Conservation (phyloP, 176 grass and related monocot genomes). For the bread wheat (Triticum aestivum) region DNA sequence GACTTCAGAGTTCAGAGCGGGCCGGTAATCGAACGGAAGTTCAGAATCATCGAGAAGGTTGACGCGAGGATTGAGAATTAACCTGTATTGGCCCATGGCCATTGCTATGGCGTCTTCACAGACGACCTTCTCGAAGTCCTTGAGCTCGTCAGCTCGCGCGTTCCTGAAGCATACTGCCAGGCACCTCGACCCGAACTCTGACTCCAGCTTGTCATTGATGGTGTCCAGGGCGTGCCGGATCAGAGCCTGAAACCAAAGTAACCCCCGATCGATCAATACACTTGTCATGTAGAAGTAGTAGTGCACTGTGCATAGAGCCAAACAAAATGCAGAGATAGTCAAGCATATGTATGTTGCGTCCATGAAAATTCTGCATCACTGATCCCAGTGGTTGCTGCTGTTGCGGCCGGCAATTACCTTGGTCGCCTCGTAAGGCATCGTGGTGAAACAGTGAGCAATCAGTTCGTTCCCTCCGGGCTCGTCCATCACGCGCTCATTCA, state of each 20-base stretch:
- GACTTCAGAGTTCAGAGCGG: too few species aligned
- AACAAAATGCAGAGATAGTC: neutral
- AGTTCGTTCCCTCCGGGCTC: neutral
- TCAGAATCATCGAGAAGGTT: neutral
- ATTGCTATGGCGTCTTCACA: neutral
- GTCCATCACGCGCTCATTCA: neutral
- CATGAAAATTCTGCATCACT: neutral
- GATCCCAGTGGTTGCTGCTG: neutral
- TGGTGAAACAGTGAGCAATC: conserved; percentile 13
- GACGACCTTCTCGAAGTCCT: neutral
- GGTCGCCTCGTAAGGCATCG: neutral
- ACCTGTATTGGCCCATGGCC: conserved; percentile 16
- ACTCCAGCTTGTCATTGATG: neutral
- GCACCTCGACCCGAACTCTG: conserved; percentile 5
- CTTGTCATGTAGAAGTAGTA: neutral
- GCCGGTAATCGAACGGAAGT: neutral
- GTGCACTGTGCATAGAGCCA: too few species aligned
- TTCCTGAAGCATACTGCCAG: neutral
- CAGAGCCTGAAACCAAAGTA: neutral
- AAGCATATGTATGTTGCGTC: too few species aligned
- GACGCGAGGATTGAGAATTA: too few species aligned
- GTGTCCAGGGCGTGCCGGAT: neutral
- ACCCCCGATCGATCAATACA: neutral
- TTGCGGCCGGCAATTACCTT: neutral
- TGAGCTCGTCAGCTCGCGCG: neutral